These are phyloP conservation scores for Mycoemilia scoparia DNA, from an alignment of 192 early-diverging fungal species.

Conservation along the genomic window DNA sequence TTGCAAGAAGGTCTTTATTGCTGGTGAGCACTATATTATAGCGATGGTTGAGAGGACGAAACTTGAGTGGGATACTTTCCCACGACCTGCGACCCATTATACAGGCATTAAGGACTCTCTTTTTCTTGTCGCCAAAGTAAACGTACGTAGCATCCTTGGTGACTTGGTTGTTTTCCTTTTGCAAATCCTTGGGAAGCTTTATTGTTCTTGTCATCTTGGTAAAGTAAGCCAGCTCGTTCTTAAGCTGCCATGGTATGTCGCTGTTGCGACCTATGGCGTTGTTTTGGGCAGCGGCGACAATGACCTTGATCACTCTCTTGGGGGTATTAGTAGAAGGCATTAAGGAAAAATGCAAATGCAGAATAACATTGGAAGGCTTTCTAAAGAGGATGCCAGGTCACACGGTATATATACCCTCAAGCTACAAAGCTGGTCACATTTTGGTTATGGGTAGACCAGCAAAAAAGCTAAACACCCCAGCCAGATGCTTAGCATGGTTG, in stretches of 20 bases:
- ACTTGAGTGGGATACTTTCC: slow-evolving; percentile 75
- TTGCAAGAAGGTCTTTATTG: slow-evolving; percentile 29
- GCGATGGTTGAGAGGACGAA: slow-evolving; percentile 56
- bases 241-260: slow-evolving; percentile 72
- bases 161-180: not conserved
- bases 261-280: slow-evolving; percentile 59
- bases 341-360: too few relatives aligned
- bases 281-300: slow-evolving; percentile 50
- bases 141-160: not conserved
- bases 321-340: too few relatives aligned
- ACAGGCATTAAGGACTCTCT: slow-evolving; percentile 44
- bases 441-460: too few relatives aligned
- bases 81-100: slow-evolving; percentile 91
- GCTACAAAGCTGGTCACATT: too few relatives aligned
- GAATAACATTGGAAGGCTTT: too few relatives aligned
- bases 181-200: not conserved
- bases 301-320: slow-evolving; percentile 39
- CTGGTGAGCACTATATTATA: slow-evolving; percentile 76
- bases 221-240: slow-evolving; percentile 75
- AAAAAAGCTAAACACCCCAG: too few relatives aligned
- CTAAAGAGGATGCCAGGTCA: too few relatives aligned
- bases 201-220: slow-evolving; percentile 37
- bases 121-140: not conserved
- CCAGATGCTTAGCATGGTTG: too few relatives aligned
- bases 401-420: too few relatives aligned